Evolutionary conservation across 78 protist species (phyloP).

Genomic region (Dictyostelium capitatum): DNA sequence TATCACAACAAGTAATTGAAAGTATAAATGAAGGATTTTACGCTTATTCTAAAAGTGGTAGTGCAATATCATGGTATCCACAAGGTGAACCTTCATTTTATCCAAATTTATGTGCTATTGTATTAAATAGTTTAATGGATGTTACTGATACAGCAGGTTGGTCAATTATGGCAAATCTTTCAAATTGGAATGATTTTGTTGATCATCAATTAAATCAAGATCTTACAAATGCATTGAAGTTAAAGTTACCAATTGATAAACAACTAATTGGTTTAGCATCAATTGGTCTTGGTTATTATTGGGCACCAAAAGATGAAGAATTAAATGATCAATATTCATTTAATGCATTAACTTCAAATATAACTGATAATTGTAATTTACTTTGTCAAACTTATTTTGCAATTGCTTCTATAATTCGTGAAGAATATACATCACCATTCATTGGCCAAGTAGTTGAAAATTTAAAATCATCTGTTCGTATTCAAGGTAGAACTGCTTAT

Average conservation of each 20-base stretch:
- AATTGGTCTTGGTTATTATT: slow-evolving; percentile 66
- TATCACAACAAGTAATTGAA: slow-evolving; percentile 30
- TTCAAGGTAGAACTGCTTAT: slow-evolving; percentile 76
- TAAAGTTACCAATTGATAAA: slow-evolving; percentile 10
- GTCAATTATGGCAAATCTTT: not conserved
- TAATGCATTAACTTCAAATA: slow-evolving; percentile 42
- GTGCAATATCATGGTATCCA: slow-evolving; percentile 40
- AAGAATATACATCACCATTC: slow-evolving; percentile 10
- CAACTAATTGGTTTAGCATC: slow-evolving; percentile 43
- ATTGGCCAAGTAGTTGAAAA: slow-evolving; percentile 15
- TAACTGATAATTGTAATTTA: slow-evolving; percentile 57
- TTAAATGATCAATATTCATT: slow-evolving; percentile 25
- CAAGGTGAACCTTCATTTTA: not conserved
- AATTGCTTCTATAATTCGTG: slow-evolving; percentile 21
- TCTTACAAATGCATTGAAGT: not conserved
- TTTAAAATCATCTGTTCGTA: slow-evolving; percentile 18
- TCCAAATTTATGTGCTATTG: slow-evolving; percentile 49
- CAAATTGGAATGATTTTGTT: not conserved
- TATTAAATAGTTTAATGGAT: slow-evolving; percentile 29
- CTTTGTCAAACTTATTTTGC: slow-evolving; percentile 64
- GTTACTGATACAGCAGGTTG: slow-evolving; percentile 30
- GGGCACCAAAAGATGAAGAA: slow-evolving; percentile 57
- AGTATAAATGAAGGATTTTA: slow-evolving; percentile 2
- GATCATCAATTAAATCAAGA: slow-evolving; percentile 15
- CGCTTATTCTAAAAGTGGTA: not conserved